phyloP scores from a whole-genome alignment of 257 asterid species.

The Nicotiana attenuata region DNA sequence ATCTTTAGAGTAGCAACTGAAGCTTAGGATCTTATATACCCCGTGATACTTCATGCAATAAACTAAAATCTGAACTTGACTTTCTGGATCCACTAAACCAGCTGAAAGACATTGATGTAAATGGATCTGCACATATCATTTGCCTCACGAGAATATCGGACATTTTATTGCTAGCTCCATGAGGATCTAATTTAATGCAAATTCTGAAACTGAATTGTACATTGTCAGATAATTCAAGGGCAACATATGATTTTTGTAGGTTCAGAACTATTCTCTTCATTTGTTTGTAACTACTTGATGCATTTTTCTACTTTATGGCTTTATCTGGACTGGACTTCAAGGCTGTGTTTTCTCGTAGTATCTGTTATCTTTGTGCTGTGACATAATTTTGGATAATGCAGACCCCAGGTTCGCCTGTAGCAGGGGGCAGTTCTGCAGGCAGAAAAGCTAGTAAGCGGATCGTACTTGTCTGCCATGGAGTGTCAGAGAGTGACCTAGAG shows the following conservation, averaged over 20 bases:
- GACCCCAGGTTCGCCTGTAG: conserved; percentile 89
- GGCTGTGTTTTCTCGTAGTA: not conserved
- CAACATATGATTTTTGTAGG: not conserved
- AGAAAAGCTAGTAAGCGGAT: conserved; percentile 62
- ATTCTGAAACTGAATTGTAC: not conserved
- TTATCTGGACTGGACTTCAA: conserved; percentile 18
- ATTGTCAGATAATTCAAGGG: not conserved
- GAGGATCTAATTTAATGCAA: not conserved
- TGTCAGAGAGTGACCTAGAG: conserved; percentile 42
- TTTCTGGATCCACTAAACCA: not conserved
- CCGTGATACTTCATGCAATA: not conserved
- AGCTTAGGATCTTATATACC: no score
- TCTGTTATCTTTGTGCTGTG: not conserved
- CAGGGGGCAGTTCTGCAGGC: conserved; percentile 55
- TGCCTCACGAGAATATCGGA: not conserved
- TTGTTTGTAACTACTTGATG: not conserved
- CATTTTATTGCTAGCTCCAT: not conserved
- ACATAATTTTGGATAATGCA: conserved; percentile 43
- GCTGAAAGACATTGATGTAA: not conserved
- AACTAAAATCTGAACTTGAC: not conserved
- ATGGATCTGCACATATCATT: not conserved
- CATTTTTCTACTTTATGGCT: conserved; percentile 6
- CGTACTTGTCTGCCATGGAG: conserved; percentile 65
- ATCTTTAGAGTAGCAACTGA: not conserved
- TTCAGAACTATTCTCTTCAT: not conserved